Evolutionary conservation across 768 basidiomycete genomes (phyloP), one percentile per base, ranked within the genome.

Genomic region (Coprinopsis cinerea): DNA sequence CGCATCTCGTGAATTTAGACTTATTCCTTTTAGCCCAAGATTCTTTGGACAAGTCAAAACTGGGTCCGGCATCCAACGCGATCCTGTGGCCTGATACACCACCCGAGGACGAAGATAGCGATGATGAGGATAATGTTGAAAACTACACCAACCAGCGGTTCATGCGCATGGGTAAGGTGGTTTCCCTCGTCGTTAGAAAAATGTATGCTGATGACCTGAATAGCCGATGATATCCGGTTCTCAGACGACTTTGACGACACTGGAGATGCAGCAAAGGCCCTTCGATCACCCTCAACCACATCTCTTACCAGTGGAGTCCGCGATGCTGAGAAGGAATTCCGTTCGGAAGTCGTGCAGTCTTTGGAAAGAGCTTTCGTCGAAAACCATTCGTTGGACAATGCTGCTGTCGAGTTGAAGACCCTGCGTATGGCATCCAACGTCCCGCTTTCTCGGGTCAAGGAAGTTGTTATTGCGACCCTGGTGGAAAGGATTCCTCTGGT

Each of bases 401-500:
- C 93, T 1, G 77, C 89, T 0, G 87, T 98, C 53, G 95, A 98
- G 63, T 77, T 98, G 52, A 92, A 95, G 70, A 96, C 95, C 37
- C 78, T 99, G 39, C 88, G 94, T 43, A 95, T 98, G 91, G 92
- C 92, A 28, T 89, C 86, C 59, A 98, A 97, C 59, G 95, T 97
- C 23, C 79, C 89, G 10, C 75, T 96, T 17, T 78, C 77, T n/a
- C 75, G 82, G 44, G 93, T 96, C 14, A 77, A 88, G 45, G 87
- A 93, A 65, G 88, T 87, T 14, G 90, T 97, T n/a, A 75, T 97
- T 30, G 76, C 76, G n/a, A 88, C 82, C 32, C 75, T 98, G 51
- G 82, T 95, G 48, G 81, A 82, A 52, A 77, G 78, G 52, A 83
- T 93, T 40, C 71, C 70, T 43, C 67, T 91, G 35, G 73, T 82